Evolutionary conservation across 192 early-diverging fungal genomes (phyloP).

Genomic region (Coemansia sp.): DNA sequence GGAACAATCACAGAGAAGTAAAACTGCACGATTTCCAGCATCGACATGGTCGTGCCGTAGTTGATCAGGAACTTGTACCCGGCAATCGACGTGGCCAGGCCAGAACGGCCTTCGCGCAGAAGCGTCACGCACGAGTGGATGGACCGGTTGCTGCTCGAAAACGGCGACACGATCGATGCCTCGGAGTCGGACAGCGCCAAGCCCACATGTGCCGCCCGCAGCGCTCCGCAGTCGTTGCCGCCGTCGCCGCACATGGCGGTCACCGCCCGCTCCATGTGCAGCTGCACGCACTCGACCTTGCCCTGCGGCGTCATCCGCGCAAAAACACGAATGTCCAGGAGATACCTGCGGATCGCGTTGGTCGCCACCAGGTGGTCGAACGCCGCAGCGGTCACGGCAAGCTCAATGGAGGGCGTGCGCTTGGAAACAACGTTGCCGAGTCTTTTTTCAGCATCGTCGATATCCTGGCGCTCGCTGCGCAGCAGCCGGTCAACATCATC

Average conservation of each 20-base stretch:
- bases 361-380: slow-evolving; percentile 57
- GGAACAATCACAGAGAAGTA: slow-evolving; percentile 75
- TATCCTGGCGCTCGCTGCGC: not conserved
- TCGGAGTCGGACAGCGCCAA: slow-evolving; percentile 80
- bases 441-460: slow-evolving; percentile 23
- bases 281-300: slow-evolving; percentile 71
- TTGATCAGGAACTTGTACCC: slow-evolving; percentile 76
- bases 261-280: slow-evolving; percentile 78
- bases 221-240: slow-evolving; percentile 83
- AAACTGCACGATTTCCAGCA: slow-evolving; percentile 67
- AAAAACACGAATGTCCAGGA: slow-evolving; percentile 74
- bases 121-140: slow-evolving; percentile 72
- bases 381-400: slow-evolving; percentile 73
- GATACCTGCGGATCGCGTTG: slow-evolving; percentile 54
- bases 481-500: slow-evolving; percentile 36
- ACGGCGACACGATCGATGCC: slow-evolving; percentile 84
- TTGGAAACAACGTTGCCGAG: not conserved
- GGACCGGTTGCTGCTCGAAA: slow-evolving; percentile 65
- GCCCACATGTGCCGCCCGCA: slow-evolving; percentile 80
- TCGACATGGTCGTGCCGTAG: slow-evolving; percentile 75
- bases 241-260: slow-evolving; percentile 90
- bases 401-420: slow-evolving; percentile 51
- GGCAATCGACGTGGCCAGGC: slow-evolving; percentile 74
- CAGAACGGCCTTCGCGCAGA: slow-evolving; percentile 71
- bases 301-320: slow-evolving; percentile 79